Base-by-base conservation (phyloP, 805 yeast genomes). In the Lachancea fermentati region DNA sequence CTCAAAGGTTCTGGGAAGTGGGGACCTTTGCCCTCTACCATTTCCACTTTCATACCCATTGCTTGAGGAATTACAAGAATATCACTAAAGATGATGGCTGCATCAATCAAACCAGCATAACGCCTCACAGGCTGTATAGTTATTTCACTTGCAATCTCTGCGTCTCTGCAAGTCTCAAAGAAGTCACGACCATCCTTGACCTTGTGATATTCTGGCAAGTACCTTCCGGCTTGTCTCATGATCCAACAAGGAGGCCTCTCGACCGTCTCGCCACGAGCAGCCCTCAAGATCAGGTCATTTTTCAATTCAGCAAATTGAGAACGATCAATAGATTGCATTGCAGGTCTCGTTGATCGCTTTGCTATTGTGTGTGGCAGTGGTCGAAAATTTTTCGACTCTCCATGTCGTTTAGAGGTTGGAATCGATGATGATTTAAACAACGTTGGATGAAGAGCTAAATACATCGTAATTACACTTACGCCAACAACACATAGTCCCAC, bases 181-280 rank as follows among this genome's bases (percentile, higher is more conserved):
- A 93, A 93, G 65, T 93, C 96, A 49, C 85, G 72, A 12, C 74
- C 73, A 36, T 77, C 94, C 59, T 93, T 93, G 35, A 79, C 96
- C 58, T 79, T 75, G 61, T 89, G 96, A 60, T 93, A 93, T 60
- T 93, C 95, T 19, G 95, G 95, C 26, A 72, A 68, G 55, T 89
- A 88, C 46, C 97, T 73, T 14, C 97, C 97, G n/a, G 97, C 97
- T 69, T 88, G 97, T 65, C 97, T 78, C 97, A 88, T 88, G 51
- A 89, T 83, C 97, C 97, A 93, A 45, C 93, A 79, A 14, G 98
- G 98, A 2, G 98, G 97, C 60, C 98, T 79, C 65, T 93, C 97
- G 30, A 91, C 97, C 45, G 67, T 68, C 59, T 91, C 95, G 37
- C 83, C 97, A 49, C 73, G 72, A 8, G 97, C 97, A 3, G 97